A percentile compares a stretch with the other conserved stretches of the same genome.
These are phyloP conservation scores for Escovopsis weberi DNA, from an alignment of 2,329 filamentous ascomycete species.

Conservation along the genomic window DNA sequence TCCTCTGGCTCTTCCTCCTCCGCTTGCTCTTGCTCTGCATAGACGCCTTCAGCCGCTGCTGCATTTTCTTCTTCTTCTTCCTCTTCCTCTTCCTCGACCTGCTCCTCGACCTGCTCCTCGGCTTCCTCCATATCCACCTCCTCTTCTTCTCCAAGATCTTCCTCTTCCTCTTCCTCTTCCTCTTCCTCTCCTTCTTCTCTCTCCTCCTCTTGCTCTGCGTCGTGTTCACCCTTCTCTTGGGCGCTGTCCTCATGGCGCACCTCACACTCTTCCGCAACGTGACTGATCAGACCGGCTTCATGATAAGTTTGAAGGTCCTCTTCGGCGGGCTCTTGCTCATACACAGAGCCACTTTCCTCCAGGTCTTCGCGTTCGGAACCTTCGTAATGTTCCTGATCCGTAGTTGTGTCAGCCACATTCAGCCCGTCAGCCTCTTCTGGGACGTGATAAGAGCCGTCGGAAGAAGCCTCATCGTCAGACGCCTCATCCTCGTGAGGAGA, in stretches of 20 bases:
- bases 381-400: neutral
- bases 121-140: slow-evolving; percentile 4
- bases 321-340: neutral
- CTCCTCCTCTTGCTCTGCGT: slow-evolving; percentile 1
- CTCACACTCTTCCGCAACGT: neutral
- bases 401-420: slow-evolving; percentile 4
- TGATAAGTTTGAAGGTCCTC: neutral
- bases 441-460: neutral
- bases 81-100: neutral
- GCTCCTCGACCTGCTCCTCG: neutral
- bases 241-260: neutral
- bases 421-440: slow-evolving; percentile 6
- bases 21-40: slow-evolving; percentile 8
- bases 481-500: neutral
- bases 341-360: neutral
- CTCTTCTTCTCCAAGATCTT: slow-evolving; percentile 3
- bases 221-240: neutral
- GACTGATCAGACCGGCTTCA: neutral
- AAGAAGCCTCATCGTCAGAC: neutral
- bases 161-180: slow-evolving; percentile 1
- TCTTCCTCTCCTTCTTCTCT: slow-evolving; percentile 1
- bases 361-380: neutral
- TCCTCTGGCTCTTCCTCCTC: slow-evolving; percentile 8
- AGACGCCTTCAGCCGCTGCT: slow-evolving; percentile 5
- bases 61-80: slow-evolving; percentile 2